These are phyloP conservation scores for Metschnikowia cerradonensis DNA, from an alignment of 805 yeast species.

Conservation along the genomic window DNA sequence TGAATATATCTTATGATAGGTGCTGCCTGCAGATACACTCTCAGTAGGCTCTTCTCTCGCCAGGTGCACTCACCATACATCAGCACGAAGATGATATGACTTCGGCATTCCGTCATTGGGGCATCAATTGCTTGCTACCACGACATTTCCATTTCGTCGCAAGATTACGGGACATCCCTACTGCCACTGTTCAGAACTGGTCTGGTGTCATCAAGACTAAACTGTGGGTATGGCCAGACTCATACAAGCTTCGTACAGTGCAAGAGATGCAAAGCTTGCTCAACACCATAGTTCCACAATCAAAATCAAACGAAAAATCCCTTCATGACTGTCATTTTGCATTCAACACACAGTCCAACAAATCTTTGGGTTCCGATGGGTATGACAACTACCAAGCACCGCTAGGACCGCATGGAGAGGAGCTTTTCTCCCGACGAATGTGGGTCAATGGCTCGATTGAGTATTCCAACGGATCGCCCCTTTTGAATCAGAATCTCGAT, in stretches of 20 bases:
- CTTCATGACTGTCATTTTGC: slow-evolving; percentile 59
- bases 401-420: slow-evolving; percentile 15
- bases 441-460: slow-evolving; percentile 73
- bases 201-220: slow-evolving; percentile 1
- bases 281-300: slow-evolving; percentile 4
- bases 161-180: neutral
- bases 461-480: slow-evolving; percentile 28
- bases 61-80: neutral
- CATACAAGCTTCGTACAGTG: slow-evolving; percentile 9
- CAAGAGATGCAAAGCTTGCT: slow-evolving; percentile 9
- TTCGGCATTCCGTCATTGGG: neutral
- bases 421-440: slow-evolving; percentile 55
- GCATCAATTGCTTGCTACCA: neutral
- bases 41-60: neutral
- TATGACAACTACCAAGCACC: slow-evolving; percentile 81
- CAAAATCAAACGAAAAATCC: neutral
- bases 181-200: neutral
- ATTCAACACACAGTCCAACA: slow-evolving; percentile 57
- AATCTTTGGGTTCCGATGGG: slow-evolving; percentile 61
- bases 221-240: slow-evolving; percentile 14
- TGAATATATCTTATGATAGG: neutral
- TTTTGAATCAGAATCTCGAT: slow-evolving; percentile 29
- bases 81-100: neutral
- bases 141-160: neutral
- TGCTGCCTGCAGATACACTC: neutral